Percentiles rank a stretch among this genome's conserved stretches.
Conservation (phyloP, 2,329 filamentous ascomycete species). For the Diplodia corticola region DNA sequence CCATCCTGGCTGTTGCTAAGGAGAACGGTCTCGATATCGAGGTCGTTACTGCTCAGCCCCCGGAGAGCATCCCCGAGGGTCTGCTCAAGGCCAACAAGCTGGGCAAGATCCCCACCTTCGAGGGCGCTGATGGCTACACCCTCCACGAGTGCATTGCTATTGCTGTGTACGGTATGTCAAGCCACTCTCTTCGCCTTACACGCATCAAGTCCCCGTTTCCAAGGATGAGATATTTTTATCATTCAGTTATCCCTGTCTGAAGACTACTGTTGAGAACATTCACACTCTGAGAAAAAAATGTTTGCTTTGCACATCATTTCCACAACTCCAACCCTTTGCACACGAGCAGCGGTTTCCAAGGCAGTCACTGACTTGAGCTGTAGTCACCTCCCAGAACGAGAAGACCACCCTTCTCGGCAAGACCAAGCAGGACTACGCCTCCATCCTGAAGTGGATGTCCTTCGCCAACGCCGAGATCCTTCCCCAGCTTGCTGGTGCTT, state of each 20-base stretch:
- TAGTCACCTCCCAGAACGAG: conserved; percentile 99
- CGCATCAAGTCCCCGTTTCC: conserved; percentile 25
- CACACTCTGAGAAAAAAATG: conserved; percentile 70
- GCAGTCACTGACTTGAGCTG: conserved; percentile 29
- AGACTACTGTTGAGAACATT: conserved; percentile 83
- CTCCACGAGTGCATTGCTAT: conserved; percentile 92
- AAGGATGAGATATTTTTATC: conserved; percentile 74
- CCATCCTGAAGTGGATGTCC: conserved; percentile 97
- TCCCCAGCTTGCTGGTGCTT: conserved; percentile 72
- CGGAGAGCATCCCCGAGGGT: conserved; percentile 66
- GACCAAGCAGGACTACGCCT: conserved; percentile 99
- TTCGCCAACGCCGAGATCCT: conserved; percentile 91
- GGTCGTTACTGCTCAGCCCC: conserved; percentile 69
- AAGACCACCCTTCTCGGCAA: conserved; percentile 99
- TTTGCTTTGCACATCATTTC: conserved; percentile 21
- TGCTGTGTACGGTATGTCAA: conserved; percentile 89
- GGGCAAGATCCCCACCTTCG: conserved; percentile 89
- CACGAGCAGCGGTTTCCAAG: conserved; percentile 18
- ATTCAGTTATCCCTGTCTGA: conserved; percentile 97
- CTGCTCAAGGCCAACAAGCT: conserved; percentile 85
- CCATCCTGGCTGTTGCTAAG: conserved; percentile 92
- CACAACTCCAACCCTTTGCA: conserved; percentile 26
- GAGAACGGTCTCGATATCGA: conserved; percentile 94
- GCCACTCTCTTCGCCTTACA: conserved; percentile 23
- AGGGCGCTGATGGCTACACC: conserved; percentile 86